Evolutionary conservation across 176 grass and related monocot genomes (phyloP).

Genomic region (Oryza brachyantha): DNA sequence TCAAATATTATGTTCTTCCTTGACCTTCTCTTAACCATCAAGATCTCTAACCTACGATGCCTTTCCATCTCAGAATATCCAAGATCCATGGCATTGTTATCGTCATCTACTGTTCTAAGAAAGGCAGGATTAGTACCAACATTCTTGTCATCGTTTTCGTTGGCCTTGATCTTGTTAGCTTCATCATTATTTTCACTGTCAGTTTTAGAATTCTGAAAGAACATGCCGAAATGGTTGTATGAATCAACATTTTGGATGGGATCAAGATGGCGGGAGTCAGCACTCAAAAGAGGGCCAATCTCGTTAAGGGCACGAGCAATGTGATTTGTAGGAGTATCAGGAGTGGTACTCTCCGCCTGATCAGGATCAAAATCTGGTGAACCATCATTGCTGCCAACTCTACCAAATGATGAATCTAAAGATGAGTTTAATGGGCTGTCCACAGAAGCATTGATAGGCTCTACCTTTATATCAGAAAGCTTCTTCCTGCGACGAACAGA

Average conservation of each 20-base stretch:
- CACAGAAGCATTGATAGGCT: conserved; percentile 12
- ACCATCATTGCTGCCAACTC: conserved; percentile 34
- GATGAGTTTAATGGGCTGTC: conserved; percentile 24
- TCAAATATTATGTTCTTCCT: conserved; percentile 71
- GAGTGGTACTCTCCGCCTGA: conserved; percentile 32
- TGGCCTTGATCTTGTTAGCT: conserved; percentile 38
- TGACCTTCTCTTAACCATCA: conserved; percentile 71
- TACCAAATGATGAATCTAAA: conserved; percentile 42
- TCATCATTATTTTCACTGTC: conserved; percentile 35
- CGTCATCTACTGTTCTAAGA: conserved; percentile 61
- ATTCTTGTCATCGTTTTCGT: conserved; percentile 42
- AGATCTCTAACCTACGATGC: conserved; percentile 57
- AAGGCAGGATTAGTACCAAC: conserved; percentile 30
- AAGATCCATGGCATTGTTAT: conserved; percentile 81
- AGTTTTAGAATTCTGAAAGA: conserved; percentile 17
- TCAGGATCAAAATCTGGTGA: conserved; percentile 43
- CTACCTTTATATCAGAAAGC: conserved; percentile 26
- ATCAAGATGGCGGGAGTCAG: background rate
- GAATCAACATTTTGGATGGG: conserved; percentile 10
- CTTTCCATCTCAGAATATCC: conserved; percentile 82
- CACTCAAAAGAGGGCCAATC: conserved; percentile 46
- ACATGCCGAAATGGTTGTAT: conserved; percentile 24
- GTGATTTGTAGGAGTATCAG: conserved; percentile 34
- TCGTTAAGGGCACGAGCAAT: conserved; percentile 40
- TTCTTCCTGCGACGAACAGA: conserved; percentile 42